phyloP scores from a whole-genome alignment of 306 rosid genomes.

The Mucuna pruriens region DNA sequence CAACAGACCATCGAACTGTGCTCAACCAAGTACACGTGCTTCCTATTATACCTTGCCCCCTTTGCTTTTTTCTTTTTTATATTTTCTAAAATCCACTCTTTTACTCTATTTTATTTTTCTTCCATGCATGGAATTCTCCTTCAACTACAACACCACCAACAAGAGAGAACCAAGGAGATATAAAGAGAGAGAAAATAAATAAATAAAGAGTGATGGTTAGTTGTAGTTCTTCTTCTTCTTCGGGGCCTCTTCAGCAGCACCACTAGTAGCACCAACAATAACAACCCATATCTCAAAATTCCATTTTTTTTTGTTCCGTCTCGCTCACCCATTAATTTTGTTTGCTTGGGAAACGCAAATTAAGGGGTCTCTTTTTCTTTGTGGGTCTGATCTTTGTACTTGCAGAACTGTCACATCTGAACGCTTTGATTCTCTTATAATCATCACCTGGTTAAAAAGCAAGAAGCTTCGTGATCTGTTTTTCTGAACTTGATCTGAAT shows the following conservation, averaged over 20 bases:
- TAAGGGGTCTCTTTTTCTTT: constrained; percentile 43
- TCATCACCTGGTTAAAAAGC: constrained; percentile 42
- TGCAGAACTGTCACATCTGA: constrained; percentile 76
- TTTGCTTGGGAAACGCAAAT: constrained; percentile 47
- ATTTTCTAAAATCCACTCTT: neutral
- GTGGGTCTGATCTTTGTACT: constrained; percentile 89
- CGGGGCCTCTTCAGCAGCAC: constrained; percentile 48
- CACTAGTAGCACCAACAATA: neutral
- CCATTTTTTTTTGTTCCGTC: constrained; percentile 38
- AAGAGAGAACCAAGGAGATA: constrained; percentile 29
- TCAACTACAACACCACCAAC: constrained; percentile 62
- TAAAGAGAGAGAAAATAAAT: constrained; percentile 10
- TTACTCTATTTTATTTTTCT: constrained; percentile 47
- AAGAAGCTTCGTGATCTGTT: constrained; percentile 58
- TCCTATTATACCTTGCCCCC: constrained; percentile 53
- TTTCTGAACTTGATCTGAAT: constrained; percentile 54
- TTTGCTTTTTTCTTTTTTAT: neutral
- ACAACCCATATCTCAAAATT: constrained; percentile 46
- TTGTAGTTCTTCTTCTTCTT: constrained; percentile 51
- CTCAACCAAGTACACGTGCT: constrained; percentile 73
- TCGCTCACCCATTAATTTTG: constrained; percentile 29
- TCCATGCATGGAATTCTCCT: constrained; percentile 99
- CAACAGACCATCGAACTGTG: constrained; percentile 49
- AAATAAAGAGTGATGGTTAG: constrained; percentile 48
- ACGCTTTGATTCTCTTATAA: constrained; percentile 55